Evolutionary conservation across 805 yeast genomes (phyloP).

Genomic region (Lipomyces spencermartinsiae): DNA sequence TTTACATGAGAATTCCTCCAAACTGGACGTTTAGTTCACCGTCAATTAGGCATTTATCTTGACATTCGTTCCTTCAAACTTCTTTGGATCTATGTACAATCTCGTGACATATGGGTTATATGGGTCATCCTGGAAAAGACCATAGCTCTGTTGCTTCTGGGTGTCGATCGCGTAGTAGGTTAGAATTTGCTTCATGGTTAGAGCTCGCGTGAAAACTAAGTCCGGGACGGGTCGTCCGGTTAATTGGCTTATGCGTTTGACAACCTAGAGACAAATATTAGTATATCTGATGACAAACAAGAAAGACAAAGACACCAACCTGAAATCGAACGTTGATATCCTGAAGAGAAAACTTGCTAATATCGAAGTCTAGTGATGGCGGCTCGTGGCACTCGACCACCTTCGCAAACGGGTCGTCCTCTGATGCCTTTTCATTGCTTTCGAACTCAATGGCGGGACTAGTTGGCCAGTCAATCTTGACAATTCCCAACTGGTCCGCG

Average conservation of each 20-base stretch:
- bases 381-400: constrained; percentile 8
- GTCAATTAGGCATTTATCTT: constrained; percentile 15
- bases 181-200: constrained; percentile 20
- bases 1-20: not conserved
- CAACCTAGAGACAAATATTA: constrained; percentile 10
- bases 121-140: constrained; percentile 30
- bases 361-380: constrained; percentile 12
- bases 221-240: constrained; percentile 36
- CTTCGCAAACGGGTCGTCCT: constrained; percentile 9
- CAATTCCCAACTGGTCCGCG: constrained; percentile 25
- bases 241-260: constrained; percentile 27
- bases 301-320: constrained; percentile 2
- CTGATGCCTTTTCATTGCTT: not conserved
- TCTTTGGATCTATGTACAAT: constrained; percentile 27
- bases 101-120: constrained; percentile 30
- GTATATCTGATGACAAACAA: not conserved
- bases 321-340: constrained; percentile 25
- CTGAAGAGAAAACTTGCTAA: constrained; percentile 11
- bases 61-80: constrained; percentile 32
- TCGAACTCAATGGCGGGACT: constrained; percentile 4
- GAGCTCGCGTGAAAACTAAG: constrained; percentile 17
- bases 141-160: constrained; percentile 19
- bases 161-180: constrained; percentile 23
- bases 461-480: constrained; percentile 25
- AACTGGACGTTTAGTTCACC: too few relatives aligned